A percentile compares a stretch with the other conserved stretches of the same genome.
phyloP scores from a whole-genome alignment of 2,329 filamentous ascomycete species.

The Ascochyta viciae-villosae region DNA sequence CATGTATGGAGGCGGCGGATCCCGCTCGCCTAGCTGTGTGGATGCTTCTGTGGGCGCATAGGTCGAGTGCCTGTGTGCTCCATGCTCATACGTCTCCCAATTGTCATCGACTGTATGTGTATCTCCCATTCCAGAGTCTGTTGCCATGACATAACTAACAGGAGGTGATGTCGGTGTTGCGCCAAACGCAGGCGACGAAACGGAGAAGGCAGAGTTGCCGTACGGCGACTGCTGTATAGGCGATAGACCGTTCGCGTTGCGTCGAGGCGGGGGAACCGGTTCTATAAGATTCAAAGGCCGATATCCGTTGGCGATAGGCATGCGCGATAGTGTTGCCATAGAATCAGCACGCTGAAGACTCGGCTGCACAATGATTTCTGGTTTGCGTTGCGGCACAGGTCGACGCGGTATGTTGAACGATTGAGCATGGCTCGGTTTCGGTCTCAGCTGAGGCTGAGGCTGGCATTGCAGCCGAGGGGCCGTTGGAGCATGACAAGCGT shows the following conservation, averaged over 20 bases:
- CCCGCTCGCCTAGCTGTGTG: slow-evolving; percentile 31
- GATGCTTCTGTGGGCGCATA: slow-evolving; percentile 30
- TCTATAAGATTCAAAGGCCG: slow-evolving; percentile 25
- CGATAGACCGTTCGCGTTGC: slow-evolving; percentile 16
- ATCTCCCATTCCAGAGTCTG: slow-evolving; percentile 1
- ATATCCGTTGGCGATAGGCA: slow-evolving; percentile 45
- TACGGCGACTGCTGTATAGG: slow-evolving; percentile 32
- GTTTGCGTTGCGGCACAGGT: slow-evolving; percentile 34
- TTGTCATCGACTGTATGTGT: slow-evolving; percentile 35
- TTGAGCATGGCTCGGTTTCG: slow-evolving; percentile 26
- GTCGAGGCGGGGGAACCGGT: slow-evolving; percentile 22
- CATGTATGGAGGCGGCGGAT: slow-evolving; percentile 29
- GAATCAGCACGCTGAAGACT: slow-evolving; percentile 41
- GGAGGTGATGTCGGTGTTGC: slow-evolving; percentile 30
- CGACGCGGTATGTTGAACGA: slow-evolving; percentile 38
- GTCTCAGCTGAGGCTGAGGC: slow-evolving; percentile 22
- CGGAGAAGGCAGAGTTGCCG: slow-evolving; percentile 36
- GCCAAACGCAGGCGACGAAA: slow-evolving; percentile 38
- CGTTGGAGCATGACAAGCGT: slow-evolving; percentile 31
- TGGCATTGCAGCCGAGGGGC: slow-evolving; percentile 18
- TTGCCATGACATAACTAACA: slow-evolving; percentile 23
- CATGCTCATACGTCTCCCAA: slow-evolving; percentile 36
- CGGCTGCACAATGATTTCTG: slow-evolving; percentile 38
- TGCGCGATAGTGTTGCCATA: slow-evolving; percentile 43
- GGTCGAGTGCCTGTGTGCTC: not conserved